phyloP scores from a whole-genome alignment of 768 basidiomycete species.

The Termitomyces heimii region DNA sequence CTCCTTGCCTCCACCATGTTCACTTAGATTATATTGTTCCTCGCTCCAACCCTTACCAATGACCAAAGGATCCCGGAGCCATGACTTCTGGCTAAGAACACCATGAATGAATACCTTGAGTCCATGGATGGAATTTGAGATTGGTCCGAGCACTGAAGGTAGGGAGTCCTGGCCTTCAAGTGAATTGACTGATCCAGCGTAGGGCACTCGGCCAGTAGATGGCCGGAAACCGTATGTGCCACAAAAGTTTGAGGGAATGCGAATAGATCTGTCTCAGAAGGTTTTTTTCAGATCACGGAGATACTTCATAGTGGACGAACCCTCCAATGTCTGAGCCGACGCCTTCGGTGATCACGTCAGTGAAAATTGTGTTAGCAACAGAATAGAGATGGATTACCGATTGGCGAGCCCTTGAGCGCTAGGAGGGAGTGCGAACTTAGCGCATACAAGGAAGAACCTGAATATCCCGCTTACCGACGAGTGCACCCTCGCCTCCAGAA shows the following conservation, averaged over 20 bases:
- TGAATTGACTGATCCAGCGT: conserved; percentile 57
- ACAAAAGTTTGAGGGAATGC: conserved; percentile 65
- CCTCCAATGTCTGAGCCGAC: conserved; percentile 82
- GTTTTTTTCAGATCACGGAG: neutral
- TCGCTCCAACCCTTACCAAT: conserved; percentile 57
- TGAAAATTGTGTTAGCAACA: neutral
- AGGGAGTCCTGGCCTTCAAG: conserved; percentile 68
- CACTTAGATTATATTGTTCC: conserved; percentile 47
- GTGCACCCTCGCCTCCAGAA: conserved; percentile 81
- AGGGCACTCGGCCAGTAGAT: conserved; percentile 66
- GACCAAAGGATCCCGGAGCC: conserved; percentile 58
- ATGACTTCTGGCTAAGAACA: conserved; percentile 54
- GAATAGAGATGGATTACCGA: conserved; percentile 23
- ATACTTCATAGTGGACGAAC: conserved; percentile 25
- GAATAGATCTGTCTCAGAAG: conserved; percentile 48
- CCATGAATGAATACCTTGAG: conserved; percentile 62
- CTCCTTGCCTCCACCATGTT: conserved; percentile 47
- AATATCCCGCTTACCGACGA: conserved; percentile 39
- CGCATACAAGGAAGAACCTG: neutral
- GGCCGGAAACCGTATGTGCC: conserved; percentile 70
- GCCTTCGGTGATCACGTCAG: neutral
- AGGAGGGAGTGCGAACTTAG: neutral
- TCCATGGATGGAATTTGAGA: conserved; percentile 49
- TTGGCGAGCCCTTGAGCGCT: conserved; percentile 38
- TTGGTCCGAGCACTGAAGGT: conserved; percentile 69